Base-by-base conservation (phyloP, 768 basidiomycete species). In the Termitomyces sp. region DNA sequence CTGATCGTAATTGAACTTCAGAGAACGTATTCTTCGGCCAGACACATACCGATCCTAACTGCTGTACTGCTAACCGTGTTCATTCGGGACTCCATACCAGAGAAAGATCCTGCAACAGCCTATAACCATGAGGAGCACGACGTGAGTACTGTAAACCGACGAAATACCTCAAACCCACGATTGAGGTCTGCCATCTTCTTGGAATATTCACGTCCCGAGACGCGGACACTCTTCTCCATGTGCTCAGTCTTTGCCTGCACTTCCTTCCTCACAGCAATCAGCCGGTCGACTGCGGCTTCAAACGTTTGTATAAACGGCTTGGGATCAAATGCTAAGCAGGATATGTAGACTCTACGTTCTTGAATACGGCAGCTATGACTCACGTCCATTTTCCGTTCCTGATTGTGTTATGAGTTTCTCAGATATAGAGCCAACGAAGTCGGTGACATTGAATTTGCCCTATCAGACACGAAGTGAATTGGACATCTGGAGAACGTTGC, bases 11-110 rank as follows among this genome's bases (percentile, higher is more conserved):
- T 56, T 56, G 46, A 59, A 55, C 30, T 54, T 51, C 56, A 30
- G 6, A 37, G 34, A 25, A 21, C 42, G 12, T 17, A 27, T 21
- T 23, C 17, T 30, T 48, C 52, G 16, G 21, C 21, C 21, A 21
- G 34, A 30, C 28, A 59, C 82, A 61, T 51, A 88, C 96, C 97
- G 63, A 98, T 97, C 48, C 96, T 81, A 46, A 98, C 87, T 14
- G 97, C 94, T 14, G 94, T 95, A 53, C 91, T 82, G 35, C 95
- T 94, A 32, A 99, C 95, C 66, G 94, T 88, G 55, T 86, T 92
- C 78, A 98, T 93, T 64, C 88, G 85, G 60, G 76, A 82, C 68
- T 98, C 95, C 85, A 98, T 94, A 6, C 84, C 87, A 27, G 84
- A 73, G 73, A 97, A 98, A 2, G 94, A 91, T 62, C 83, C 84